These are phyloP conservation scores for Arthrinium puccinioides DNA, from an alignment of 2,329 filamentous ascomycete species.

Conservation along the genomic window DNA sequence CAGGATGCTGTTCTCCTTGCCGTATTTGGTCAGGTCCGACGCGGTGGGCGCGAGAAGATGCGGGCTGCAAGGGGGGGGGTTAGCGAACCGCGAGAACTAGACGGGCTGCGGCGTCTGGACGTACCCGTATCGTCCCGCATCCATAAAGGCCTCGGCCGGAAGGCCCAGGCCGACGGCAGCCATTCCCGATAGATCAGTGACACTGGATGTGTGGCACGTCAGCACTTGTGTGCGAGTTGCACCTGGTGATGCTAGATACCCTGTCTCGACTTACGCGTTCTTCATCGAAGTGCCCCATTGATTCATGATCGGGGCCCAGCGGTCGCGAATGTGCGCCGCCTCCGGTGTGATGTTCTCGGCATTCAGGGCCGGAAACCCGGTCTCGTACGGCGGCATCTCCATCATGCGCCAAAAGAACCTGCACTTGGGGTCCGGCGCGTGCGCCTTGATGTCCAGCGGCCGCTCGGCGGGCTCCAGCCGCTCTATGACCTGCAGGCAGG, in stretches of 20 bases:
- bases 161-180: constrained; percentile 48
- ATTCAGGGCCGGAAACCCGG: constrained; percentile 48
- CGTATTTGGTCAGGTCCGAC: constrained; percentile 48
- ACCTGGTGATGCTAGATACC: background rate
- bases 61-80: constrained; percentile 30
- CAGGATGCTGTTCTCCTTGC: constrained; percentile 47
- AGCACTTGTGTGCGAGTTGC: background rate
- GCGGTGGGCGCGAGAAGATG: constrained; percentile 55
- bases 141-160: constrained; percentile 42
- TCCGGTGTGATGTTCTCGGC: constrained; percentile 47
- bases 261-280: constrained; percentile 38
- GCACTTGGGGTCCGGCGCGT: constrained; percentile 53
- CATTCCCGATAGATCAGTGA: constrained; percentile 52
- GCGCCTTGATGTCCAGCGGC: constrained; percentile 49
- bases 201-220: constrained; percentile 23
- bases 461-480: constrained; percentile 47
- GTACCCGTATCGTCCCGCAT: constrained; percentile 49
- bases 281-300: constrained; percentile 55
- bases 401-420: constrained; percentile 58
- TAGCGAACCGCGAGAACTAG: background rate
- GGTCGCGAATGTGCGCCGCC: constrained; percentile 36
- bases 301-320: constrained; percentile 49
- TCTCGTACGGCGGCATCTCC: constrained; percentile 44
- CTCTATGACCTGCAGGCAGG: constrained; percentile 49
- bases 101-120: constrained; percentile 8